These are phyloP conservation scores for Craspedostauros australis DNA, from an alignment of 108 stramenopile genomes.

Conservation along the genomic window DNA sequence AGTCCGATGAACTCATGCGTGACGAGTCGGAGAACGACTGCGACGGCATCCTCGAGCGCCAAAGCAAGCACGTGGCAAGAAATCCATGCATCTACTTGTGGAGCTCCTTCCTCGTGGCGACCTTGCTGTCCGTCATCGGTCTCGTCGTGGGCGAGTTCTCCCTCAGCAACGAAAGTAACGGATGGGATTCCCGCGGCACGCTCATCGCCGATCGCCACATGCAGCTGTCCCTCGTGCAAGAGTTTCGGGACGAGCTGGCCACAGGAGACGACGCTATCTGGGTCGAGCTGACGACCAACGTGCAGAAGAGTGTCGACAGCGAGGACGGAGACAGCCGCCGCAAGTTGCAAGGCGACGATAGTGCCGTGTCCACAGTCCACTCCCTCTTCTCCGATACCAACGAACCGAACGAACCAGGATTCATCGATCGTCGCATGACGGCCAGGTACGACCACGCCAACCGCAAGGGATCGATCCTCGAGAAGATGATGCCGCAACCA, in stretches of 20 bases:
- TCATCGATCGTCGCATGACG: too few relatives aligned
- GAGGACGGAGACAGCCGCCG: conserved; percentile 1
- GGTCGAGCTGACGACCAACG: conserved; percentile 31
- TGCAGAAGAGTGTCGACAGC: conserved; percentile 16
- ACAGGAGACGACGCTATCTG: conserved; percentile 18
- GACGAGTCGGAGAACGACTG: not conserved
- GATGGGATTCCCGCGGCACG: conserved; percentile 46
- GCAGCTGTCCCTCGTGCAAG: conserved; percentile 16
- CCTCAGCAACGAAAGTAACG: conserved; percentile 29
- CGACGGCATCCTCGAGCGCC: conserved; percentile 1
- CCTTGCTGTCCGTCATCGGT: conserved; percentile 11
- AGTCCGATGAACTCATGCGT: not conserved
- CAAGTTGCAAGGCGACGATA: not conserved
- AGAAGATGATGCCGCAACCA: not conserved
- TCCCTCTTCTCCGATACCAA: too few relatives aligned
- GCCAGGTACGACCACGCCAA: not conserved
- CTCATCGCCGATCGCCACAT: conserved; percentile 35
- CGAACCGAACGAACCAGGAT: too few relatives aligned
- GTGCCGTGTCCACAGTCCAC: not conserved
- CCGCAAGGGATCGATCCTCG: conserved; percentile 3
- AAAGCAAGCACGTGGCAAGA: conserved; percentile 19
- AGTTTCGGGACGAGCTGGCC: conserved; percentile 17
- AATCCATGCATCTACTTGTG: conserved; percentile 14
- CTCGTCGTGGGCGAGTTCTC: conserved; percentile 35
- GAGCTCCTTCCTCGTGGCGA: conserved; percentile 1